Evolutionary conservation across 768 basidiomycete genomes (phyloP).

Genomic region (Naganishia kalamii): DNA sequence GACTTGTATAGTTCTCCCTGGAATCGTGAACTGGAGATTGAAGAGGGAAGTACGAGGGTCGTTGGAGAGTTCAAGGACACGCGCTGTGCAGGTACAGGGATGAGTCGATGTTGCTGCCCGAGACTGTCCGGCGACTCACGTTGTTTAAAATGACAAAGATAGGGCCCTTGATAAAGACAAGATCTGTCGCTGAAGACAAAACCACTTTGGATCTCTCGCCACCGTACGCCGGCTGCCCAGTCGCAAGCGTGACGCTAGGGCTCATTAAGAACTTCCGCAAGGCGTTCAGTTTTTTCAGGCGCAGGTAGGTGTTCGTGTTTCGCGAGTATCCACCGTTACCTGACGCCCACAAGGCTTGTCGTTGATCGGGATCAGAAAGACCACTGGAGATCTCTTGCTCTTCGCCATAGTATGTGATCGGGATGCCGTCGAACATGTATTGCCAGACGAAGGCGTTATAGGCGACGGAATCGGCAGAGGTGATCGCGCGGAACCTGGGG

Average conservation of each 20-base stretch:
- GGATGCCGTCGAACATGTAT: slow-evolving; percentile 43
- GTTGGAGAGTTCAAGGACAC: slow-evolving; percentile 1
- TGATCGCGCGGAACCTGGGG: slow-evolving; percentile 38
- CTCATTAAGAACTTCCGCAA: slow-evolving; percentile 37
- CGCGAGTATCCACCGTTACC: slow-evolving; percentile 31
- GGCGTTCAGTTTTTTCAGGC: slow-evolving; percentile 34
- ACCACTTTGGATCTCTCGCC: slow-evolving; percentile 29
- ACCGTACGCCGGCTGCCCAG: slow-evolving; percentile 32
- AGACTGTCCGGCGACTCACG: slow-evolving; percentile 26
- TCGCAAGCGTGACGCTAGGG: slow-evolving; percentile 23
- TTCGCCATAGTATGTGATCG: slow-evolving; percentile 35
- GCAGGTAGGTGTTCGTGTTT: slow-evolving; percentile 37
- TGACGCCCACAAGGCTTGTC: slow-evolving; percentile 38
- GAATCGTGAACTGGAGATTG: slow-evolving; percentile 33
- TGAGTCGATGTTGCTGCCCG: too few relatives aligned
- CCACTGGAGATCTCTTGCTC: slow-evolving; percentile 40
- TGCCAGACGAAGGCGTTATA: slow-evolving; percentile 44
- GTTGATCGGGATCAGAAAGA: slow-evolving; percentile 7
- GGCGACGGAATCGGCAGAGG: slow-evolving; percentile 36
- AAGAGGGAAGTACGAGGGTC: slow-evolving; percentile 30
- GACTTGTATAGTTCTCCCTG: slow-evolving; percentile 40
- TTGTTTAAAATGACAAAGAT: slow-evolving; percentile 42
- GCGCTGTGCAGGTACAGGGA: neutral
- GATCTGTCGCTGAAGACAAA: slow-evolving; percentile 30
- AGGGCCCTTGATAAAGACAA: slow-evolving; percentile 43